phyloP scores from a whole-genome alignment of 768 basidiomycete species.

The Lactifluus pinguis region DNA sequence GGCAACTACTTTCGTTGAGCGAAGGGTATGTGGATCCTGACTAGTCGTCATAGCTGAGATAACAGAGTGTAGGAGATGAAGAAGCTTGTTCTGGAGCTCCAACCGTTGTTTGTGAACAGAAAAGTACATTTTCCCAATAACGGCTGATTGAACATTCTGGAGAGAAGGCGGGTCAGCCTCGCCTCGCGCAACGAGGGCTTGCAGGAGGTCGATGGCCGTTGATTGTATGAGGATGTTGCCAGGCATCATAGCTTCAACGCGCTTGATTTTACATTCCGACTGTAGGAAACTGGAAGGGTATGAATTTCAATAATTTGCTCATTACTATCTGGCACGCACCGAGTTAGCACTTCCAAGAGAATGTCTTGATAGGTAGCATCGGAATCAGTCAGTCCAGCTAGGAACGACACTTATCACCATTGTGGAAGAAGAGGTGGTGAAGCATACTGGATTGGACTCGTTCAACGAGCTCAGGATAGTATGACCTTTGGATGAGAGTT shows the following conservation, averaged over 20 bases:
- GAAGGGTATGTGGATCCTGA: conserved; percentile 22
- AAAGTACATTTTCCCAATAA: conserved; percentile 68
- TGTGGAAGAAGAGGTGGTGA: background rate
- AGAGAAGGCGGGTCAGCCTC: conserved; percentile 57
- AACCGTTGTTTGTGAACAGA: conserved; percentile 60
- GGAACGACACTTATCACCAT: conserved; percentile 8
- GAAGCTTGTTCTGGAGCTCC: conserved; percentile 86
- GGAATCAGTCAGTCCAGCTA: conserved; percentile 26
- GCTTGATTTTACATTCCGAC: conserved; percentile 56
- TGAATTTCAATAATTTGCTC: background rate
- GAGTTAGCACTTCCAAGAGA: conserved; percentile 60
- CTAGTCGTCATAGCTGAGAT: conserved; percentile 52
- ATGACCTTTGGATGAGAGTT: conserved; percentile 54
- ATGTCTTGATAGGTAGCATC: conserved; percentile 71
- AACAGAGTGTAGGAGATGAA: conserved; percentile 83
- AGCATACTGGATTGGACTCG: conserved; percentile 52
- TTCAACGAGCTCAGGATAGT: conserved; percentile 51
- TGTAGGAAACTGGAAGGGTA: conserved; percentile 50
- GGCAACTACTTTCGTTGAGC: background rate
- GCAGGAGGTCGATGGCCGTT: conserved; percentile 70
- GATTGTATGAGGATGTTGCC: conserved; percentile 63
- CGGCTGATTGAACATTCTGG: conserved; percentile 56
- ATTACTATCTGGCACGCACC: conserved; percentile 35
- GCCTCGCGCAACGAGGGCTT: conserved; percentile 71
- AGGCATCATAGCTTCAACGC: conserved; percentile 44